Percentiles rank a stretch among this genome's conserved stretches.
Conservation (phyloP, 768 basidiomycete species). For the Tulasnella calospora region DNA sequence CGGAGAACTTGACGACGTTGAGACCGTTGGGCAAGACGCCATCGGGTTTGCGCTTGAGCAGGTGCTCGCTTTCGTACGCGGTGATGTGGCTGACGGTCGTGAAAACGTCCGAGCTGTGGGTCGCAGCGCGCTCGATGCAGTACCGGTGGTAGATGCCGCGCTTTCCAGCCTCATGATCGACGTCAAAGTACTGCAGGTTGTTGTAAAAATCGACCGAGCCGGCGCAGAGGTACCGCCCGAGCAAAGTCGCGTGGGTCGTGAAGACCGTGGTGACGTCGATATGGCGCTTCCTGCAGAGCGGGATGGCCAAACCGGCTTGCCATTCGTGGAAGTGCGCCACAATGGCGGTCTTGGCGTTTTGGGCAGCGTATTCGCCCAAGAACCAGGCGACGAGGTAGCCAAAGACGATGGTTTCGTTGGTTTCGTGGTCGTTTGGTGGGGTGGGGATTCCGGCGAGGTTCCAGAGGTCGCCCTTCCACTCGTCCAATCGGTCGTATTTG, state of each 20-base stretch:
- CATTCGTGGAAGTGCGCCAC: constrained; percentile 99
- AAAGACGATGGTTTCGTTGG: constrained; percentile 96
- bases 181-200: constrained; percentile 98
- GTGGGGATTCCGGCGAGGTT: constrained; percentile 96
- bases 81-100: constrained; percentile 98
- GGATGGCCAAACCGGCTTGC: constrained; percentile 96
- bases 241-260: constrained; percentile 96
- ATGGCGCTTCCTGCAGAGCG: constrained; percentile 90
- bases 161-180: constrained; percentile 98
- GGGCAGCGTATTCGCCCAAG: constrained; percentile 63
- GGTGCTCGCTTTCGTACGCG: constrained; percentile 92
- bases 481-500: constrained; percentile 81
- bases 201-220: constrained; percentile 99
- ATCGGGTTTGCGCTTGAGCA: constrained; percentile 95
- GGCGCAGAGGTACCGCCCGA: constrained; percentile 97
- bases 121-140: constrained; percentile 91
- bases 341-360: constrained; percentile 57
- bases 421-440: constrained; percentile 94
- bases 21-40: constrained; percentile 96
- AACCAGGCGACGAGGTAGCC: constrained; percentile 99
- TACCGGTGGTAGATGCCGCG: constrained; percentile 98
- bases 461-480: constrained; percentile 99
- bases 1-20: constrained; percentile 98
- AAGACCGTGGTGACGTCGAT: constrained; percentile 98
- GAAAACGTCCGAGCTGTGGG: constrained; percentile 97